Base-by-base conservation (phyloP, 805 yeast species). In the Saccharomycopsis fibuligera region DNA sequence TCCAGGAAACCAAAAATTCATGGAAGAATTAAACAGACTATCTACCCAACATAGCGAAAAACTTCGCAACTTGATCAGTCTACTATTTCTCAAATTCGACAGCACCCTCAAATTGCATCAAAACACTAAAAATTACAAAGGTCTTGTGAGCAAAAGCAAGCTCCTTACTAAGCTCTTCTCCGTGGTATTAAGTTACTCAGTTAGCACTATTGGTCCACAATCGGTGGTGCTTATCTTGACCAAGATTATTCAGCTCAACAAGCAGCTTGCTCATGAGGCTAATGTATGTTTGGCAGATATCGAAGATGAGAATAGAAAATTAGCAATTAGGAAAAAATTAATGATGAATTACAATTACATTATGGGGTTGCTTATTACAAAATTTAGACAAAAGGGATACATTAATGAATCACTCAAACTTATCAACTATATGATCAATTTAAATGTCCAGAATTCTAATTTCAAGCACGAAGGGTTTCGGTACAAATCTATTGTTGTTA, bases 341-440 rank as follows among this genome's bases (percentile, higher is more conserved):
- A 37, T 16, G 33, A 23, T 48, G 25, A 41, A 46, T 41, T 40
- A 40, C 12, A 48, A 49, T 16, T 27, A 44, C 14, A 44, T 51
- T n/a, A 27, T 51, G 5, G n/a, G 45, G 14, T 16, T 45, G 35
- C 16, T 52, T 17, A 40, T 49, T 8, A 47, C 45, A 10, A 12
- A 31, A 25, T 49, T 49, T 14, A 38, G 55, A 19, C 35, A 49
- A 21, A 33, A 37, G 19, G 55, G 55, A 8, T 22, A 35, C 16
- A 24, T 40, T 5, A 31, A 46, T 36, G 48, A 52, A 27, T 43
- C 53, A 10, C 31, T 46, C 24, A 39, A 42, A 30, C 35, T 52
- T 9, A 14, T 52, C 14, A 49, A 52, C 10, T 35, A 31, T 21
- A 33, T 49, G 19, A 38, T 50, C 6, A 38, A 42, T 31, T 16